Conservation (phyloP, 192 early-diverging fungal species). For the Coemansia sp. region DNA sequence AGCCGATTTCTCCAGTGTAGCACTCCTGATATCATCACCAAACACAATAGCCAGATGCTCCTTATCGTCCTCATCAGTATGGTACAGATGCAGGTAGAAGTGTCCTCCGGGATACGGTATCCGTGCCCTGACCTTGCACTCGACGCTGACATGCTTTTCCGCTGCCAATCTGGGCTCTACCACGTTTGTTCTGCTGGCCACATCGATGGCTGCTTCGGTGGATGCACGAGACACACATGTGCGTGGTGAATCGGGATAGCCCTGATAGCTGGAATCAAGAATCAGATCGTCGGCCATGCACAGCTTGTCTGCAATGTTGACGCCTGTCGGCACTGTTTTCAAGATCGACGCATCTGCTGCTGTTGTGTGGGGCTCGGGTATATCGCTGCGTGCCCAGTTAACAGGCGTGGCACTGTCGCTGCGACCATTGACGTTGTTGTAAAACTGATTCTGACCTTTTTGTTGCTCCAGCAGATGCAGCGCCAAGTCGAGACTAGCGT, state of each 20-base stretch:
- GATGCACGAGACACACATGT: slow-evolving; percentile 30
- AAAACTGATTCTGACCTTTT: slow-evolving; percentile 15
- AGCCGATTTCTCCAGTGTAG: slow-evolving; percentile 63
- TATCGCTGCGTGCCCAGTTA: slow-evolving; percentile 31
- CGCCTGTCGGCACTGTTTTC: too few relatives aligned
- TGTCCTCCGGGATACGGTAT: slow-evolving; percentile 79
- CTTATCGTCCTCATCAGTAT: slow-evolving; percentile 79
- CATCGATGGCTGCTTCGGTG: slow-evolving; percentile 9
- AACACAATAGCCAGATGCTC: slow-evolving; percentile 95
- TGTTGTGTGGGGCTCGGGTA: neutral
- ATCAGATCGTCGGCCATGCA: slow-evolving; percentile 31
- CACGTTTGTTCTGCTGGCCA: slow-evolving; percentile 8
- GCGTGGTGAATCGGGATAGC: slow-evolving; percentile 5
- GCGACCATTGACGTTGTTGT: slow-evolving; percentile 2
- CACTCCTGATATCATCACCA: slow-evolving; percentile 76
- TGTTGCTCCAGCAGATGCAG: slow-evolving; percentile 37
- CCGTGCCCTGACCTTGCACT: slow-evolving; percentile 66
- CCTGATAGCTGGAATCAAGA: slow-evolving; percentile 3
- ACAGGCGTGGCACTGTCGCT: slow-evolving; percentile 24
- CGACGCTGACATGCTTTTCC: slow-evolving; percentile 9
- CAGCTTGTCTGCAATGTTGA: too few relatives aligned
- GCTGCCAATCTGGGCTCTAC: neutral
- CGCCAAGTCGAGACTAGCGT: slow-evolving; percentile 51
- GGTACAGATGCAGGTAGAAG: slow-evolving; percentile 82
- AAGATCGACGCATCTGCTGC: neutral